Conservation (phyloP, 163 green algal species). For the Volvox carteri region DNA sequence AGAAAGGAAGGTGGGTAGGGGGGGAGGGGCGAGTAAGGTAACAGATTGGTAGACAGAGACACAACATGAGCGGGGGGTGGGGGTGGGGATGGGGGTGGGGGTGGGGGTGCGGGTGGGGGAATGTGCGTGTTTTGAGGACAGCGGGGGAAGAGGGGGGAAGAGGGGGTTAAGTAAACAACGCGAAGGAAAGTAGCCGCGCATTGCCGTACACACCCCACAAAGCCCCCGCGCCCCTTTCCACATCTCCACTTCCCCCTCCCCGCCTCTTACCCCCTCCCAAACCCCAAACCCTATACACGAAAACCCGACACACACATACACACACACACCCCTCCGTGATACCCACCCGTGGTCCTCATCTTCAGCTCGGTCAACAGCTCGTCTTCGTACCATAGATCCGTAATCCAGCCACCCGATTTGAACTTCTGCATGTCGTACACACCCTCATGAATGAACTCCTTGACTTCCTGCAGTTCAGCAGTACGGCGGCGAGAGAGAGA, state of each 20-base stretch:
- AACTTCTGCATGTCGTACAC: constrained; percentile 84
- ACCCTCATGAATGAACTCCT: constrained; percentile 85
- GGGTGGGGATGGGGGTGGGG: no score
- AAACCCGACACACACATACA: no score
- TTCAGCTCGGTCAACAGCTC: constrained; percentile 91
- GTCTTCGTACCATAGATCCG: constrained; percentile 91
- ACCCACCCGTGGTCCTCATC: constrained; percentile 66
- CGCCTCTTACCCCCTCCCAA: not conserved
- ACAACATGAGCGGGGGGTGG: no score
- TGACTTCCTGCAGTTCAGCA: constrained; percentile 71
- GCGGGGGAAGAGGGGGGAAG: no score
- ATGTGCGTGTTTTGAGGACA: not conserved
- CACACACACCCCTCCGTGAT: not conserved
- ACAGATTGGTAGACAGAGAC: no score
- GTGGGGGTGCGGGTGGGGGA: not conserved
- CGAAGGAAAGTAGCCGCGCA: no score
- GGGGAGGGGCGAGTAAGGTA: no score
- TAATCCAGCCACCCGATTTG: constrained; percentile 66
- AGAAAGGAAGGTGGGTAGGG: no score
- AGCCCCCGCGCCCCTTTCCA: no score
- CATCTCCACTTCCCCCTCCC: no score
- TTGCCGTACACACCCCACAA: no score
- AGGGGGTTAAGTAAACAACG: no score
- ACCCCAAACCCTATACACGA: not conserved
- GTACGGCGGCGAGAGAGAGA: not conserved